Percentiles rank a stretch among this genome's conserved stretches.
These are phyloP conservation scores for Quercus mongolica DNA, from an alignment of 306 rosid species.

Conservation along the genomic window DNA sequence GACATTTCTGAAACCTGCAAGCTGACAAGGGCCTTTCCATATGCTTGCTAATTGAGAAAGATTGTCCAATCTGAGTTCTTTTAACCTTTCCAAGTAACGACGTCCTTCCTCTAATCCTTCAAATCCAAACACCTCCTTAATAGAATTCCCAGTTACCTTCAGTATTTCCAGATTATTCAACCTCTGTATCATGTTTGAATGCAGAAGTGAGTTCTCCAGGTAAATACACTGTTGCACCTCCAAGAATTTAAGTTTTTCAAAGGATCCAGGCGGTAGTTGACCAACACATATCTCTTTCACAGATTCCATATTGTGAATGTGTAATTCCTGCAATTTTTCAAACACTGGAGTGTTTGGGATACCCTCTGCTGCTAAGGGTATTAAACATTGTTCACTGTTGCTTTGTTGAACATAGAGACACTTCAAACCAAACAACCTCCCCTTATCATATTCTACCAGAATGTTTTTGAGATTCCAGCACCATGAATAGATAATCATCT, in stretches of 20 bases:
- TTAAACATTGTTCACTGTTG: neutral
- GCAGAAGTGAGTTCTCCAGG: neutral
- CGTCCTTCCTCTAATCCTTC: neutral
- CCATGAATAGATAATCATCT: neutral
- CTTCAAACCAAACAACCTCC: neutral
- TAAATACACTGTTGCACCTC: neutral
- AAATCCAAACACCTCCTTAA: neutral
- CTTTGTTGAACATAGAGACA: neutral
- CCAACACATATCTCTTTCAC: neutral
- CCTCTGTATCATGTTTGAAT: neutral
- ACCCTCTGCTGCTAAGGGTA: neutral
- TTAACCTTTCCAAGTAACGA: neutral
- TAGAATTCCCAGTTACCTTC: fast-evolving
- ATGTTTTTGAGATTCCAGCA: neutral
- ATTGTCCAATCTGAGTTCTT: neutral
- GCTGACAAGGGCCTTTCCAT: neutral
- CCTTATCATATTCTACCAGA: neutral
- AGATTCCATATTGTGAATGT: neutral
- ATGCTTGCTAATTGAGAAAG: neutral
- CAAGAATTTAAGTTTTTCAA: conserved; percentile 2
- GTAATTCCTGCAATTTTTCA: neutral
- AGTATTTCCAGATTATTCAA: neutral
- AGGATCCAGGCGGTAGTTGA: neutral
- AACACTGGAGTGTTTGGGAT: neutral
- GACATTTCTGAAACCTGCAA: neutral